phyloP scores from a whole-genome alignment of 169 alveolate species.

The Babesia bigemina region DNA sequence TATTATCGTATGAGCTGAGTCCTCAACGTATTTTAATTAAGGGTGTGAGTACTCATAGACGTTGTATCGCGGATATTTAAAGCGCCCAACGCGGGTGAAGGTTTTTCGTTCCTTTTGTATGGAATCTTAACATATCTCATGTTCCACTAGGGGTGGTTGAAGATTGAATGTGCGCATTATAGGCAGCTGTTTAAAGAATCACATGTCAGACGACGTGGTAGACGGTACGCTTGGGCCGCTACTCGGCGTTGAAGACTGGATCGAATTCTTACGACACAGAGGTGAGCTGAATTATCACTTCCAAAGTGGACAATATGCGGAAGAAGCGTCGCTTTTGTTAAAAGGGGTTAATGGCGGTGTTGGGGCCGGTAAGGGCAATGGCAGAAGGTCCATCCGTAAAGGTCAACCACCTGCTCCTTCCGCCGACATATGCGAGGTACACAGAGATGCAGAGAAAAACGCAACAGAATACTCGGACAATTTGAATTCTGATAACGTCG shows the following conservation, averaged over 20 bases:
- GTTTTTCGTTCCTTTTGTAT: neutral
- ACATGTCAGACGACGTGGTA: conserved; percentile 38
- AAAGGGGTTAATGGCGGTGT: neutral
- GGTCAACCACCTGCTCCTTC: too few species aligned
- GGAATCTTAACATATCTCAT: neutral
- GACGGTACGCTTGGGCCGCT: conserved; percentile 36
- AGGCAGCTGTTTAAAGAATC: neutral
- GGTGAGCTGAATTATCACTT: conserved; percentile 5
- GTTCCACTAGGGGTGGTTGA: neutral
- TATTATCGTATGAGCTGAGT: neutral
- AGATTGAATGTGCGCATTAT: too few species aligned
- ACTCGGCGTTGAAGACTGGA: conserved; percentile 25
- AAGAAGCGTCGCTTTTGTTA: neutral
- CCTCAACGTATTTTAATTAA: neutral
- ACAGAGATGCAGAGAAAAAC: neutral
- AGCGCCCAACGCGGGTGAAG: neutral
- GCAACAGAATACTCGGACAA: too few species aligned
- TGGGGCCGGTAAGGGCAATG: neutral
- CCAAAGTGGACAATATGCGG: conserved; percentile 27
- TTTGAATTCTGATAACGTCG: too few species aligned
- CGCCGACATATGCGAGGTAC: too few species aligned
- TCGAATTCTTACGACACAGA: conserved; percentile 7
- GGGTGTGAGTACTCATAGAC: conserved; percentile 5
- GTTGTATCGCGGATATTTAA: neutral
- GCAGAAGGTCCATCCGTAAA: neutral